phyloP scores from a whole-genome alignment of 257 asterid genomes.

The Apocynum venetum region DNA sequence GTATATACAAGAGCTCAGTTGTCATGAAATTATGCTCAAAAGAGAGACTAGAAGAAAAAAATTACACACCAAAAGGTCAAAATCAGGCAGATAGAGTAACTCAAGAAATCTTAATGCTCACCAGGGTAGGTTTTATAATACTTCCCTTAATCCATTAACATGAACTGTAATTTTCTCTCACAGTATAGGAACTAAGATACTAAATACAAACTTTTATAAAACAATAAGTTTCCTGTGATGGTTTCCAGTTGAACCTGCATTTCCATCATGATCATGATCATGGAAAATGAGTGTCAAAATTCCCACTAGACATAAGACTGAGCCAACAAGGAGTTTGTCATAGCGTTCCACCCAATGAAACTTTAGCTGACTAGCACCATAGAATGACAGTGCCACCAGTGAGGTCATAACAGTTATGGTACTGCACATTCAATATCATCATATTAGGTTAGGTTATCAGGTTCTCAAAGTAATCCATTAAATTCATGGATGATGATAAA shows the following conservation, averaged over 20 bases:
- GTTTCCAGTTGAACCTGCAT: conserved; percentile 31
- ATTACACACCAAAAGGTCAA: no score
- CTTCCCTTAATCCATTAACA: conserved; percentile 6
- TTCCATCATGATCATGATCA: conserved; percentile 63
- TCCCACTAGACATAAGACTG: conserved; percentile 87
- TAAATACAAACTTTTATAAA: conserved; percentile 19
- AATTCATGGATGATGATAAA: background rate
- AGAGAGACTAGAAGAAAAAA: no score
- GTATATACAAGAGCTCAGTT: no score
- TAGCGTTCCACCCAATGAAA: conserved; percentile 97
- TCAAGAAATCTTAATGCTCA: background rate
- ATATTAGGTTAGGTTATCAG: background rate
- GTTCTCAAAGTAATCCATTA: background rate
- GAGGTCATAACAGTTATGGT: conserved; percentile 95
- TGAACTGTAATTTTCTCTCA: background rate
- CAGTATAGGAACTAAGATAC: background rate
- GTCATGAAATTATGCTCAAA: no score
- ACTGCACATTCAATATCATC: conserved; percentile 40
- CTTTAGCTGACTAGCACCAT: conserved; percentile 98
- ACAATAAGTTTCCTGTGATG: conserved; percentile 62
- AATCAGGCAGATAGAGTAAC: no score
- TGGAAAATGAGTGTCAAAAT: conserved; percentile 87
- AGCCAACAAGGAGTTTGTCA: conserved; percentile 95
- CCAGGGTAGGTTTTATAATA: conserved; percentile 6
- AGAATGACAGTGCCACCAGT: conserved; percentile 90